Conservation (phyloP, 768 basidiomycete genomes). For the Phanerodontia chrysosporium region DNA sequence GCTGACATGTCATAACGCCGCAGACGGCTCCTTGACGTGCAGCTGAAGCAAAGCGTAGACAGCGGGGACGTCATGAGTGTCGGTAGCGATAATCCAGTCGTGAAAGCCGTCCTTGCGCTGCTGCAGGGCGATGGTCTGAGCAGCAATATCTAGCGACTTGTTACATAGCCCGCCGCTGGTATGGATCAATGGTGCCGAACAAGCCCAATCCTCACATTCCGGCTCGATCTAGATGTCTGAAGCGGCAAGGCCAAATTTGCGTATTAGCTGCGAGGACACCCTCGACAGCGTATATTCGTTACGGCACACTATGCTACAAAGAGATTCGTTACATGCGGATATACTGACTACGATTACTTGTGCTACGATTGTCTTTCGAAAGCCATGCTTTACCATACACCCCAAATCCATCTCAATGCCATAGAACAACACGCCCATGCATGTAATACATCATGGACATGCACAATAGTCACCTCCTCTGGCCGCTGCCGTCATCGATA, state of each 20-base stretch:
- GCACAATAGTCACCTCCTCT: neutral
- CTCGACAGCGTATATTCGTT: neutral
- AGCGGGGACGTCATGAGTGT: conserved; percentile 46
- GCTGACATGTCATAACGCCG: neutral
- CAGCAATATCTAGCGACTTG: neutral
- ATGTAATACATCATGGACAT: neutral
- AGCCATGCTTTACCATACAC: neutral
- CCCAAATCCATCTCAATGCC: neutral
- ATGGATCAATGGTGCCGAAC: neutral
- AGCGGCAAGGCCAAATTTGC: neutral
- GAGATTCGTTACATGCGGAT: neutral
- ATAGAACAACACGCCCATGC: neutral
- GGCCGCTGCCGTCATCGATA: neutral
- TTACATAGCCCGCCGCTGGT: no score
- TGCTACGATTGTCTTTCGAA: neutral
- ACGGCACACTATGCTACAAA: neutral
- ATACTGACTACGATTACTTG: neutral
- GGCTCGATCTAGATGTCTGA: no score
- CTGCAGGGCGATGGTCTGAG: conserved; percentile 33
- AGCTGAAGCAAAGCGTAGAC: conserved; percentile 64
- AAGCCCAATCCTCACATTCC: neutral
- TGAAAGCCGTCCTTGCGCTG: conserved; percentile 40
- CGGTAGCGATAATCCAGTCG: conserved; percentile 49
- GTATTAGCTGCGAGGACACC: neutral
- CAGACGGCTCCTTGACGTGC: conserved; percentile 67